phyloP scores from a whole-genome alignment of 176 grass and related monocot species.

The Oryza coarctata region DNA sequence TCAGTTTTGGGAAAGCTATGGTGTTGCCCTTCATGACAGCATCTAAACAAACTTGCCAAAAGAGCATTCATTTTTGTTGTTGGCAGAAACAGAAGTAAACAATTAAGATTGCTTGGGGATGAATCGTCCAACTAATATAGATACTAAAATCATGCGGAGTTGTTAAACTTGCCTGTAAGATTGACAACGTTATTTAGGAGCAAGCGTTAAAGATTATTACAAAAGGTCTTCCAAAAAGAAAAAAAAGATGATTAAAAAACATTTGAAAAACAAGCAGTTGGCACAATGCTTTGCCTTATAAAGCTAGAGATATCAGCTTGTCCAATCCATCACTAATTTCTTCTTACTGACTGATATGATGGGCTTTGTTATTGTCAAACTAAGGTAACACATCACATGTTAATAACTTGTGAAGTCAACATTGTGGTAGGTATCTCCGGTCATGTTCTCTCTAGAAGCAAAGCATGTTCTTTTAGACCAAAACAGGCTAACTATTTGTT shows the following conservation, averaged over 20 bases:
- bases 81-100: not conserved
- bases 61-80: not conserved
- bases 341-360: slow-evolving; percentile 9
- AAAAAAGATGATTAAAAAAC: not conserved
- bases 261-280: not conserved
- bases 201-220: not conserved
- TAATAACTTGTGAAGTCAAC: not conserved
- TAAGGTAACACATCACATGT: slow-evolving; percentile 12
- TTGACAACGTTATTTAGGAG: not conserved
- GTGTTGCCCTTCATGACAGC: not conserved
- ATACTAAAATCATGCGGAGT: not conserved
- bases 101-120: slow-evolving; percentile 26
- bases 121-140: slow-evolving; percentile 25
- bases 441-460: slow-evolving; percentile 5
- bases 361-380: not conserved
- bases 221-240: not conserved
- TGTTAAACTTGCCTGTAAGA: slow-evolving; percentile 6
- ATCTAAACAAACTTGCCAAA: not conserved
- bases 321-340: not conserved
- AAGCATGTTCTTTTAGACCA: not conserved
- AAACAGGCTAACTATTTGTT: too few relatives aligned
- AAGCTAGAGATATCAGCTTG: slow-evolving; percentile 17
- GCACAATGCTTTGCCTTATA: not conserved
- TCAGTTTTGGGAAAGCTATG: not conserved
- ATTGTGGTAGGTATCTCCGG: slow-evolving; percentile 21